Evolutionary conservation across 2,329 filamentous ascomycete genomes (phyloP).

Genomic region (Fusarium solani-melongenae): DNA sequence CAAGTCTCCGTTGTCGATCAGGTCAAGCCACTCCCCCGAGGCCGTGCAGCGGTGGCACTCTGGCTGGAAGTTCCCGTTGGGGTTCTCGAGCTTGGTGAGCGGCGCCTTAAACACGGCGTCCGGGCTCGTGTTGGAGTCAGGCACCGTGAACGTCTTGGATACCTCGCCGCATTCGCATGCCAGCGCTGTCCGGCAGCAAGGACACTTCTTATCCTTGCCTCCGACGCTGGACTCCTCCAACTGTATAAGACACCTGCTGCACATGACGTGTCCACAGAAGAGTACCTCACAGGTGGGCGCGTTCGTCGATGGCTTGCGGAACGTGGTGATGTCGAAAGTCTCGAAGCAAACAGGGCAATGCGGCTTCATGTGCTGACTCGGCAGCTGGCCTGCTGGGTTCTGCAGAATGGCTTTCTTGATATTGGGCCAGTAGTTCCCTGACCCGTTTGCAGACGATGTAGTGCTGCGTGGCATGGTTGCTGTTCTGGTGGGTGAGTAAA

Average conservation of each 20-base stretch:
- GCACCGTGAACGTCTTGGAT: not conserved
- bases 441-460: not conserved
- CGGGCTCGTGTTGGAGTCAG: not conserved
- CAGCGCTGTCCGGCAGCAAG: conserved; percentile 16
- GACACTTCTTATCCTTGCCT: conserved; percentile 1
- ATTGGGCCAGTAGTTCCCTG: conserved; percentile 17
- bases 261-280: conserved; percentile 41
- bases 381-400: not conserved
- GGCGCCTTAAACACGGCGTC: not conserved
- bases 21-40: not conserved
- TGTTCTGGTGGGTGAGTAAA: not conserved
- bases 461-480: not conserved
- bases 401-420: conserved; percentile 5
- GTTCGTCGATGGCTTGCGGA: not conserved
- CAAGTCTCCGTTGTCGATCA: conserved; percentile 15
- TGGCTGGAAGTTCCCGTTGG: not conserved
- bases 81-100: not conserved
- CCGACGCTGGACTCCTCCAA: too few relatives aligned
- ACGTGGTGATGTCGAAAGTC: conserved; percentile 3
- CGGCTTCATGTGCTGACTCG: not conserved
- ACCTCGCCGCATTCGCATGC: conserved; percentile 4
- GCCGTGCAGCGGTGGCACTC: conserved; percentile 29
- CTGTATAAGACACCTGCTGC: conserved; percentile 11
- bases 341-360: conserved; percentile 36
- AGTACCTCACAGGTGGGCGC: conserved; percentile 2